These are phyloP conservation scores for Hypericum perforatum DNA, from an alignment of 345 rosid species.

Conservation along the genomic window DNA sequence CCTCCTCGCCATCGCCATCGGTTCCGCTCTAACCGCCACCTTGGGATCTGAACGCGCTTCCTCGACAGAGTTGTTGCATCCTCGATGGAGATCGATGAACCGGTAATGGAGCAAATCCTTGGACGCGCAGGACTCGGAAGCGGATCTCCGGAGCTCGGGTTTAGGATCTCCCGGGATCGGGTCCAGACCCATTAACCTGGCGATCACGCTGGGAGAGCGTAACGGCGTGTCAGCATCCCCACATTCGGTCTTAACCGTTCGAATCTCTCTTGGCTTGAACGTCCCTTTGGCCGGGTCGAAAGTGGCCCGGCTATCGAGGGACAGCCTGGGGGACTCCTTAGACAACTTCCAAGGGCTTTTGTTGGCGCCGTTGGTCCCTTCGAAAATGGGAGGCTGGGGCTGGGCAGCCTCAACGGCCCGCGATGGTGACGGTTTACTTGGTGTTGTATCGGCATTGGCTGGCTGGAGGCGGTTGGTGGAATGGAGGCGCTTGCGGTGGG, in stretches of 20 bases:
- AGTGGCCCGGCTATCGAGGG: conserved; percentile 91
- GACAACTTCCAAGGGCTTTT: conserved; percentile 73
- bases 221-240: conserved; percentile 28
- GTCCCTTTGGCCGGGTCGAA: conserved; percentile 68
- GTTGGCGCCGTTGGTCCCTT: conserved; percentile 42
- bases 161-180: conserved; percentile 42
- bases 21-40: conserved; percentile 28
- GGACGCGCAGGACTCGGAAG: conserved; percentile 75
- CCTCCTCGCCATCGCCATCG: conserved; percentile 38
- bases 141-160: conserved; percentile 76
- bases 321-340: conserved; percentile 86
- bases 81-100: conserved; percentile 43
- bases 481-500: conserved; percentile 35
- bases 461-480: conserved; percentile 55
- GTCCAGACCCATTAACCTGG: conserved; percentile 90
- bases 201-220: conserved; percentile 83
- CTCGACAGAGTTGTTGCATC: conserved; percentile 15
- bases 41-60: conserved; percentile 14
- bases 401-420: too few relatives aligned
- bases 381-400: conserved; percentile 30
- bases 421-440: too few relatives aligned
- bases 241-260: conserved; percentile 21
- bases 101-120: conserved; percentile 46
- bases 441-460: conserved; percentile 21
- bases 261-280: conserved; percentile 80